Evolutionary conservation across 257 asterid genomes (phyloP).

Genomic region (Anisodus acutangulus): DNA sequence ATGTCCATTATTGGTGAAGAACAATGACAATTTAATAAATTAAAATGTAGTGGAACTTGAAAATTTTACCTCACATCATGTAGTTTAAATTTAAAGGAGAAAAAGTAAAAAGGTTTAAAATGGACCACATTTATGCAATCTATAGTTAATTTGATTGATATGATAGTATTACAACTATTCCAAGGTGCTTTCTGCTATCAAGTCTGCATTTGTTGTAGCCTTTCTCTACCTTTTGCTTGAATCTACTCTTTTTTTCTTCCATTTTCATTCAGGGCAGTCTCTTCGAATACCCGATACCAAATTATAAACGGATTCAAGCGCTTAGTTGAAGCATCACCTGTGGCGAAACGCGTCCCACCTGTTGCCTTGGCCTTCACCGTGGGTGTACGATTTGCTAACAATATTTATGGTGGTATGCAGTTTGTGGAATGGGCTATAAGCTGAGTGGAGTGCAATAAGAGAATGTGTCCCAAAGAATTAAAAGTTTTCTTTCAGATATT

Average conservation of each 20-base stretch:
- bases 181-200: background rate
- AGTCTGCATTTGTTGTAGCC: background rate
- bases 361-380: slow-evolving; percentile 88
- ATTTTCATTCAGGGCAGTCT: slow-evolving; percentile 63
- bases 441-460: slow-evolving; percentile 79
- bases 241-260: background rate
- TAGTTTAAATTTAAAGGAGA: background rate
- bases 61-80: background rate
- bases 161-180: background rate
- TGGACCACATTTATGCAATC: slow-evolving; percentile 13
- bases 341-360: slow-evolving; percentile 72
- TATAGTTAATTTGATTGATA: background rate
- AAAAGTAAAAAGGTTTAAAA: background rate
- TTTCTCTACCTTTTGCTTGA: slow-evolving; percentile 9
- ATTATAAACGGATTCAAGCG: slow-evolving; percentile 79
- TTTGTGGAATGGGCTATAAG: slow-evolving; percentile 93
- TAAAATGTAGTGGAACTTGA: background rate
- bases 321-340: slow-evolving; percentile 69
- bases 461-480: background rate
- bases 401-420: slow-evolving; percentile 92
- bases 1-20: background rate
- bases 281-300: slow-evolving; percentile 91
- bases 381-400: slow-evolving; percentile 84
- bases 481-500: background rate
- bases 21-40: background rate